A percentile compares a stretch with the other conserved stretches of the same genome.
These are phyloP conservation scores for Pleurotus tuoliensis DNA, from an alignment of 768 basidiomycete species.

Conservation along the genomic window DNA sequence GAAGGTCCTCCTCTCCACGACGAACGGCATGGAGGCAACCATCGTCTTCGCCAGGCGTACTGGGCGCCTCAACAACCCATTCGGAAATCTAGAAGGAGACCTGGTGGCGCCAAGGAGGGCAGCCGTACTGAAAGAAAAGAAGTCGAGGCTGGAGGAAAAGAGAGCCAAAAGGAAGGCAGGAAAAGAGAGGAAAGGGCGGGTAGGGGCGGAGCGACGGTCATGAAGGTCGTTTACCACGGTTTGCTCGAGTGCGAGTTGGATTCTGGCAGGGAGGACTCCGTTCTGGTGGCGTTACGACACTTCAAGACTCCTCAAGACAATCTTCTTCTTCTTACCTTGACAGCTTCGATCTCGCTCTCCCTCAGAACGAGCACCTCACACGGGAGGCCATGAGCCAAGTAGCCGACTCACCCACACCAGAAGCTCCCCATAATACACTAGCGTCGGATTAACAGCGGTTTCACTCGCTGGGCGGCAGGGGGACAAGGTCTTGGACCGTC, in stretches of 20 bases:
- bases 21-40: not conserved
- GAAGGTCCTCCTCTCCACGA: not conserved
- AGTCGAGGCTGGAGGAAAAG: not conserved
- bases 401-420: not conserved
- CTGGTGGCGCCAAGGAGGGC: not conserved
- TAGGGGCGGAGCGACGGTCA: not conserved
- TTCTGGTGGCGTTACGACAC: not conserved
- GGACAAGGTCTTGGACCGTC: not conserved
- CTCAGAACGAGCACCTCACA: not conserved
- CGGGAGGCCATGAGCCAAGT: not conserved
- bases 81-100: not conserved
- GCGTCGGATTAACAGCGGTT: not conserved
- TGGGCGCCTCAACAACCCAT: not conserved
- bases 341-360: not conserved
- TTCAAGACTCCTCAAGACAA: not conserved
- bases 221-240: not conserved
- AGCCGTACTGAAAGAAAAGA: not conserved
- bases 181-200: not conserved
- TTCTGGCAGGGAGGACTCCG: not conserved
- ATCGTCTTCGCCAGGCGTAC: not conserved
- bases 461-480: not conserved
- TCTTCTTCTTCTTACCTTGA: not conserved
- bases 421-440: not conserved
- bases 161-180: not conserved
- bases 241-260: not conserved